Conservation (phyloP, 352 stramenopile species). For the Phytophthora syringae region DNA sequence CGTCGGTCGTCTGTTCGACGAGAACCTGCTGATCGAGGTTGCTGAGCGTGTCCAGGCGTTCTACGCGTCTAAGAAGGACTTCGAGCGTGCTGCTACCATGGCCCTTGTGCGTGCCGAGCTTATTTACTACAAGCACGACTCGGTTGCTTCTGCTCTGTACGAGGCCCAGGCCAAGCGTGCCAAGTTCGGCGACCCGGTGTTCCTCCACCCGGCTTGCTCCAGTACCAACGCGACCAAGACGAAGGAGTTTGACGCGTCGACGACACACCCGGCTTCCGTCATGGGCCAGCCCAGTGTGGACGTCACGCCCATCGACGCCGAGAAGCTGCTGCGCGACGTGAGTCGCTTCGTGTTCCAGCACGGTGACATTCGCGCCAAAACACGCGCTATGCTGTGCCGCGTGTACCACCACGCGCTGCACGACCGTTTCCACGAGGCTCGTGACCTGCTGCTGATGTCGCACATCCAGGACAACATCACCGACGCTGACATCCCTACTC, state of each 20-base stretch:
- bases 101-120: slow-evolving; percentile 95
- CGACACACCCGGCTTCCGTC: slow-evolving; percentile 77
- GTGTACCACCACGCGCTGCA: slow-evolving; percentile 98
- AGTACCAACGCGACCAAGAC: slow-evolving; percentile 50
- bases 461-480: slow-evolving; percentile 98
- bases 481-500: slow-evolving; percentile 92
- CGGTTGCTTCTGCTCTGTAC: slow-evolving; percentile 84
- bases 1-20: slow-evolving; percentile 93
- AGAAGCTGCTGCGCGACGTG: slow-evolving; percentile 89
- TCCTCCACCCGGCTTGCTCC: slow-evolving; percentile 91
- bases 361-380: slow-evolving; percentile 93
- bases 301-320: slow-evolving; percentile 60
- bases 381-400: slow-evolving; percentile 97
- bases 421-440: slow-evolving; percentile 98
- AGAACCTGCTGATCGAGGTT: slow-evolving; percentile 90
- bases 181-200: slow-evolving; percentile 84
- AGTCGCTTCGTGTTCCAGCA: slow-evolving; percentile 95
- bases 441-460: slow-evolving; percentile 98
- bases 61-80: slow-evolving; percentile 85
- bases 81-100: slow-evolving; percentile 83
- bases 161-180: slow-evolving; percentile 82
- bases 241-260: slow-evolving; percentile 62
- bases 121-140: slow-evolving; percentile 98
- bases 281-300: slow-evolving; percentile 77
- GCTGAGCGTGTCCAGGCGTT: slow-evolving; percentile 91